Evolutionary conservation across 257 asterid genomes (phyloP), one percentile per base, ranked within the genome.

Genomic region (Nemophila menziesii): DNA sequence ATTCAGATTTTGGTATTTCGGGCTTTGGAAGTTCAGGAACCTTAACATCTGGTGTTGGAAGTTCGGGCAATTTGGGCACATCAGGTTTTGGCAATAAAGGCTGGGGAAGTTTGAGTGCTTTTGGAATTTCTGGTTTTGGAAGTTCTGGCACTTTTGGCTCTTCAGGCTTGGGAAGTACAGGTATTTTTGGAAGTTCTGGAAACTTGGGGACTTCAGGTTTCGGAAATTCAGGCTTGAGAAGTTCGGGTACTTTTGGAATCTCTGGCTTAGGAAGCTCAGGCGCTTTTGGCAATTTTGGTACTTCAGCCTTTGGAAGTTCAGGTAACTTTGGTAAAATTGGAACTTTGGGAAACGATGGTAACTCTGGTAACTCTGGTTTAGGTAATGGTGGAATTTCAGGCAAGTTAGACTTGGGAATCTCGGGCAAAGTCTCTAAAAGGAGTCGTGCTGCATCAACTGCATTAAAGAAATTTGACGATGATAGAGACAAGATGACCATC

Each of bases 11-110:
- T 0, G 59, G 62, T 16, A 52, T 43, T 8, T 58, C 56, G 2
- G 33, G 66, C 22, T 64, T 64, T 15, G 71, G 55, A 7, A 58
- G 11, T 3, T 49, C 10, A 16, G 67, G 67, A 4, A 54, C 9
- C 41, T 57, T 55, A 0, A 60, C 2, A 27, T 51, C 48, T 0
- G 48, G 55, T 16, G 39, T 52, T 4, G 56, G 50, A 1, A 62
- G 13, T 9, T 22, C 8, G 49, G 64, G 46, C 5, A 47, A 20
- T 18, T 49, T 36, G 4, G 60, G 53, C 11, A 48, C 3, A 8
- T 48, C 55, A 6, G 20, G 61, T 21, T 39, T 24, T 13, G 36
- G 58, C 8, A 42, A 4, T n/a, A 23, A 42, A 9, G 43, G 12
- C 22, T 40, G n/a, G 1, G 57, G 22, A 2, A 41, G 7, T 11